Conservation (phyloP, 2,329 filamentous ascomycete genomes). For the Fusarium illudens region DNA sequence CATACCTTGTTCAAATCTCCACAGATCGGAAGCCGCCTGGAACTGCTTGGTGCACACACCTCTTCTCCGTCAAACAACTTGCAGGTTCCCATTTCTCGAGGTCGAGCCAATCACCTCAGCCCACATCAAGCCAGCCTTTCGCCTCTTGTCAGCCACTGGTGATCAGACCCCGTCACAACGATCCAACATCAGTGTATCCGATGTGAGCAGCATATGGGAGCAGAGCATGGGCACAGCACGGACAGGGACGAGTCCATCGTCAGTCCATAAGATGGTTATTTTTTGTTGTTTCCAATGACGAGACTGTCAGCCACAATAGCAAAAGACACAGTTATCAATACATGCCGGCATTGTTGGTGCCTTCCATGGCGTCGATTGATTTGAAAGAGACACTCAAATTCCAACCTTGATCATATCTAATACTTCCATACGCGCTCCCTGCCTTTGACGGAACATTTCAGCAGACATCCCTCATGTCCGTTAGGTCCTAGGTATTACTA, state of each 20-base stretch:
- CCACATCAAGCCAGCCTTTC: constrained; percentile 4
- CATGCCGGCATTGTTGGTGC: too few relatives aligned
- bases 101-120: constrained; percentile 8
- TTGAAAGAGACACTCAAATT: too few relatives aligned
- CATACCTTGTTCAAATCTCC: constrained; percentile 1
- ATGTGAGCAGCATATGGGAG: neutral
- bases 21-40: constrained; percentile 10
- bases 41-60: constrained; percentile 7
- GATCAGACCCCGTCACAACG: neutral
- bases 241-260: neutral
- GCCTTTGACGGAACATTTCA: neutral
- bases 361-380: too few relatives aligned
- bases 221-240: neutral
- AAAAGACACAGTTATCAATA: too few relatives aligned
- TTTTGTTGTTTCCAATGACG: too few relatives aligned
- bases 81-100: neutral
- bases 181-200: neutral
- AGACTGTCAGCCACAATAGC: too few relatives aligned
- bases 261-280: constrained; percentile 11
- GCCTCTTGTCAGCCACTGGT: neutral
- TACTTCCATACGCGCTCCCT: too few relatives aligned
- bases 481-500: neutral
- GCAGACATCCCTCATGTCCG: neutral
- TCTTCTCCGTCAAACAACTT: neutral
- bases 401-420: too few relatives aligned